Evolutionary conservation across 768 basidiomycete genomes (phyloP).

Genomic region (Chalciporus piperatus): DNA sequence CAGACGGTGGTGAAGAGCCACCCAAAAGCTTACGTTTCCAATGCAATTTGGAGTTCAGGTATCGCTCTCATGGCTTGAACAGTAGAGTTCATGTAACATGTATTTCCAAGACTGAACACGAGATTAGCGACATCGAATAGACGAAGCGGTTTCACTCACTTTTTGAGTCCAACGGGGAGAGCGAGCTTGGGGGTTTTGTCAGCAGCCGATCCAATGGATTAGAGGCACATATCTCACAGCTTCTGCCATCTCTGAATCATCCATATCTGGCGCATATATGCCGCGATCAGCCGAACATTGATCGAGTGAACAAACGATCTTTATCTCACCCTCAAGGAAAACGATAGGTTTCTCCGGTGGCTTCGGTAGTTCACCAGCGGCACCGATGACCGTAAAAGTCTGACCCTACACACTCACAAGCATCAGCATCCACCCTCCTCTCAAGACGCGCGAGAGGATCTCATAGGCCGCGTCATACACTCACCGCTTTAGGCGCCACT

Average conservation of each 20-base stretch:
- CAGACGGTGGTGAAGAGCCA: background rate
- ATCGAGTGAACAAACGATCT: background rate
- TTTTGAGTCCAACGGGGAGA: conserved; percentile 78
- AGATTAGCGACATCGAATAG: background rate
- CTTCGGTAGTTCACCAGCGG: conserved; percentile 88
- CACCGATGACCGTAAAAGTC: conserved; percentile 90
- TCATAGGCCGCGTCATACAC: conserved; percentile 17
- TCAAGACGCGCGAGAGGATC: conserved; percentile 4
- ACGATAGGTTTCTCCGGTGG: conserved; percentile 75
- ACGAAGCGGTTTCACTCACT: conserved; percentile 40
- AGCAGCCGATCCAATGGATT: background rate
- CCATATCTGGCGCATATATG: conserved; percentile 62
- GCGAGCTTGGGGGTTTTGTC: conserved; percentile 49
- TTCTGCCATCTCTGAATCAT: conserved; percentile 74
- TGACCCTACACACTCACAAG: conserved; percentile 57
- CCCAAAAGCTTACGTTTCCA: conserved; percentile 49
- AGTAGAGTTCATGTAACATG: conserved; percentile 97
- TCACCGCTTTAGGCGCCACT: conserved; percentile 75
- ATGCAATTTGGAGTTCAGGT: conserved; percentile 79
- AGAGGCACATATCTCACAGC: conserved; percentile 47
- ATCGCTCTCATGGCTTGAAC: conserved; percentile 92
- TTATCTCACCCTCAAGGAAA: conserved; percentile 75
- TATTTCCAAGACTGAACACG: conserved; percentile 71
- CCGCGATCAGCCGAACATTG: conserved; percentile 13
- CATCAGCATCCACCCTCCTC: background rate